Base-by-base conservation (phyloP, 768 basidiomycete species). In the Thelephora aurantiotincta region DNA sequence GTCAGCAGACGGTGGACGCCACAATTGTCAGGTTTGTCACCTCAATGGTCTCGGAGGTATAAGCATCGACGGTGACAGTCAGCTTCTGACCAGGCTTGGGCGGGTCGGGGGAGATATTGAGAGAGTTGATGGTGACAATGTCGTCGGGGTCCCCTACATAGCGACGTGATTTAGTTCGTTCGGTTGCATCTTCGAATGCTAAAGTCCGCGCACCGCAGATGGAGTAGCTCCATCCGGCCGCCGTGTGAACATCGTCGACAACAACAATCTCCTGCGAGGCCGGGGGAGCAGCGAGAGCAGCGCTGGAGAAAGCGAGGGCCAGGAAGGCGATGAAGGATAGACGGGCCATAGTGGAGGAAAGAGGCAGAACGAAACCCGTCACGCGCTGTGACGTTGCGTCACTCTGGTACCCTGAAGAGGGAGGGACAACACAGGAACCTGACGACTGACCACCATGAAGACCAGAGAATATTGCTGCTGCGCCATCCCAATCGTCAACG, bases 391-490 rank as follows among this genome's bases (percentile, higher is more conserved):
- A 41, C 18, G 12, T 41, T 41, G 38, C 38, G 38, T 41, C 38
- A 41, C 38, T 30, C 26, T 4, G 9, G 20, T 38, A 41, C 38
- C 12, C 38, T 9, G 38, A 18, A 22, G 9, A 4, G 16, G 14
- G 22, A 41, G 7, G 14, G 12, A 14, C 38, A 41, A 14, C 16
- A 41, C 16, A 16, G 16, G 38, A 16, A 22, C 2, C 18, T 14
- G 7, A 41, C 6, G 9, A 41, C 18, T 14, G 22, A 49, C 50
- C 36, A 48, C 50, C 37, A 82, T 85, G 82, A 84, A 80, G 61
- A 65, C 80, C 45, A 76, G 87, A 67, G 81, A 89, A 44, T 93
- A 91, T 59, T 96, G 91, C 58, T 96, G 91, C 63, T 89, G 86
- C 57, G 92, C 92, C 38, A 82, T 97, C 50, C 93, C 93, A 7